Evolutionary conservation across 208 protist species (phyloP).

Genomic region (Acanthamoeba rhysodes): DNA sequence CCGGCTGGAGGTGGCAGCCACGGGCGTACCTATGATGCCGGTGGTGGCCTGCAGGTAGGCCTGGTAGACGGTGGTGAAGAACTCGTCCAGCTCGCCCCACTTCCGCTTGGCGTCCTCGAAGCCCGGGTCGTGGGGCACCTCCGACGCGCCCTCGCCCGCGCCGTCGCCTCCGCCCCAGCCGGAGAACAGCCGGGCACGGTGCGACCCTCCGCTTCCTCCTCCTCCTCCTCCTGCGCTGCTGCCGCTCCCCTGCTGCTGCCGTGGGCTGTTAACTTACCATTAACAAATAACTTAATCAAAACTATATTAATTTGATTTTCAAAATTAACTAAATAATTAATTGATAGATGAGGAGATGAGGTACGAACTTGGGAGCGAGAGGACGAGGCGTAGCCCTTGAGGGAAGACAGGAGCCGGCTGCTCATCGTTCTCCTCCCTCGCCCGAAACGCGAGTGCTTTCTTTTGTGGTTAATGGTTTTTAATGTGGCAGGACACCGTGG

Average conservation of each 20-base stretch:
- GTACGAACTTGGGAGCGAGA: neutral
- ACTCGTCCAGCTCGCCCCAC: constrained; percentile 4
- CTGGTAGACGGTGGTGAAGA: constrained; percentile 57
- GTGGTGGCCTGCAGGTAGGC: constrained; percentile 46
- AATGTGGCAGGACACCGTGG: too few relatives aligned
- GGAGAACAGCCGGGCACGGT: neutral
- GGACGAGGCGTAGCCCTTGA: constrained; percentile 43
- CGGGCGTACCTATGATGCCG: neutral
- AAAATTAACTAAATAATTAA: too few relatives aligned
- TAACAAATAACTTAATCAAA: neutral
- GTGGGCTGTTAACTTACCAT: neutral
- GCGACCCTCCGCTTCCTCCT: neutral
- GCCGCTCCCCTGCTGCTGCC: neutral
- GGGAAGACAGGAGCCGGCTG: constrained; percentile 35
- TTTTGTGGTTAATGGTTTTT: too few relatives aligned
- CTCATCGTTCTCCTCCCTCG: neutral
- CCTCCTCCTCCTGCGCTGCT: too few relatives aligned
- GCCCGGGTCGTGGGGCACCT: neutral
- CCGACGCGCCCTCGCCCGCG: neutral
- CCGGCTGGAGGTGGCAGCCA: too few relatives aligned
- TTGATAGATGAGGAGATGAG: neutral
- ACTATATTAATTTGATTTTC: neutral
- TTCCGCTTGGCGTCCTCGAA: constrained; percentile 32
- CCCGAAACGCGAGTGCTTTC: too few relatives aligned
- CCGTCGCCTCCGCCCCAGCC: neutral